Evolutionary conservation across 768 basidiomycete species (phyloP), one percentile per base, ranked within the genome.

Genomic region (Tricholoma hemisulphureum): DNA sequence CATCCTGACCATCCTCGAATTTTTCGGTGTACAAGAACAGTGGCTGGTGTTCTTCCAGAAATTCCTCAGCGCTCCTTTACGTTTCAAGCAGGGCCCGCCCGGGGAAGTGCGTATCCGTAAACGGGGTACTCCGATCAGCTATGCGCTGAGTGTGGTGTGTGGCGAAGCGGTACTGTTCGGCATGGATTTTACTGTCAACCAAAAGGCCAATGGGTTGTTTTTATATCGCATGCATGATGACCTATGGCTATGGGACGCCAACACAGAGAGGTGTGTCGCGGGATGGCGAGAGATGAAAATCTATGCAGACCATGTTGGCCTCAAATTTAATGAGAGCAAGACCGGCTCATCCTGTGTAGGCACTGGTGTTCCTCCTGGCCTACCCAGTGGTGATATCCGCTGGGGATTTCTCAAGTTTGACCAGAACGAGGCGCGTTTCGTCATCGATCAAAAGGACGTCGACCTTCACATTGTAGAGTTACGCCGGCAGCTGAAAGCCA

Each of bases 171-270:
- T 79, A 13, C 53, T 80, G 34, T 80, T 78, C 60, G 70, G 67
- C 18, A 78, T 81, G 78, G 79, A 81, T 62, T 77, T 77, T 56
- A 77, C 78, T 7, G 76, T 80, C 56, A 80, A 80, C 50, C 79
- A 77, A 51, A 65, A 63, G 29, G 73, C 77, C 1, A 55, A 72
- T 20, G 78, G 78, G 3, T 60, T 81, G 10, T 76, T 70, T 62
- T 70, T 81, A 14, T 73, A 79, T 51, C 69, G 77, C 51, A 75
- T 79, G 64, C 77, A 80, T 61, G 78, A 80, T 53, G 79, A 81
- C 53, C 63, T 80, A 6, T 80, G 77, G 77, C 59, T 80, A 16
- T 78, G 74, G 74, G 70, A 76, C 49, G 60, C 71, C 0, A 63
- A 74, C 16, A 58, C 70, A 5, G 41, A 57, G 26, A 72, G 71